Percentiles rank a stretch among this genome's conserved stretches.
phyloP scores from a whole-genome alignment of 495 filamentous ascomycete species.

The Penicillium daleae region DNA sequence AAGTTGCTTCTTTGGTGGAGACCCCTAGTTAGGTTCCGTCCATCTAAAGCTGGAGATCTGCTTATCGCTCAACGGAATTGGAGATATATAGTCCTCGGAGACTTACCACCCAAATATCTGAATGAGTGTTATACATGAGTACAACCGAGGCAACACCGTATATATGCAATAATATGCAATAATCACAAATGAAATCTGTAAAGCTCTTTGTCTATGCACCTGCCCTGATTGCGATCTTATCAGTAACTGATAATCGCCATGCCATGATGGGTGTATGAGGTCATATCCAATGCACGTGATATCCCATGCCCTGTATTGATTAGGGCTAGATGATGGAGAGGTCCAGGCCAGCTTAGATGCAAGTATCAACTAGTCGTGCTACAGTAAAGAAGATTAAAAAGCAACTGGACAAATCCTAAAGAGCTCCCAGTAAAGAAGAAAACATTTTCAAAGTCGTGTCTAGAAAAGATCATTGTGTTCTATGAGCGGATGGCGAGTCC shows the following conservation, averaged over 20 bases:
- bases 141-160: neutral
- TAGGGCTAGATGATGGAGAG: constrained; percentile 18
- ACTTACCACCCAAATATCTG: constrained; percentile 56
- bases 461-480: constrained; percentile 30
- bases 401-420: neutral
- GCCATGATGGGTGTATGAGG: constrained; percentile 13
- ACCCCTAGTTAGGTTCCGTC: neutral
- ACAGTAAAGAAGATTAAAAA: neutral
- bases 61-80: too few relatives aligned
- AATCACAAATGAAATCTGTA: neutral
- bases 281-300: constrained; percentile 25
- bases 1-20: neutral
- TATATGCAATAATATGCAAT: neutral
- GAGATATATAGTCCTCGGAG: constrained; percentile 3
- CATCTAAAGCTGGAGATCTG: too few relatives aligned
- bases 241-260: constrained; percentile 8
- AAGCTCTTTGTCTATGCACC: neutral
- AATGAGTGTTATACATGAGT: constrained; percentile 51
- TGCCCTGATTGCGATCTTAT: constrained; percentile 15
- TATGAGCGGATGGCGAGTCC: constrained; percentile 28
- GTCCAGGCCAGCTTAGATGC: neutral
- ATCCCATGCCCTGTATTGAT: constrained; percentile 16
- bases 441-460: constrained; percentile 17
- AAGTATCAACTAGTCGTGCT: neutral
- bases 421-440: constrained; percentile 7